Evolutionary conservation across 805 yeast genomes (phyloP).

Genomic region (Candida easanensis): DNA sequence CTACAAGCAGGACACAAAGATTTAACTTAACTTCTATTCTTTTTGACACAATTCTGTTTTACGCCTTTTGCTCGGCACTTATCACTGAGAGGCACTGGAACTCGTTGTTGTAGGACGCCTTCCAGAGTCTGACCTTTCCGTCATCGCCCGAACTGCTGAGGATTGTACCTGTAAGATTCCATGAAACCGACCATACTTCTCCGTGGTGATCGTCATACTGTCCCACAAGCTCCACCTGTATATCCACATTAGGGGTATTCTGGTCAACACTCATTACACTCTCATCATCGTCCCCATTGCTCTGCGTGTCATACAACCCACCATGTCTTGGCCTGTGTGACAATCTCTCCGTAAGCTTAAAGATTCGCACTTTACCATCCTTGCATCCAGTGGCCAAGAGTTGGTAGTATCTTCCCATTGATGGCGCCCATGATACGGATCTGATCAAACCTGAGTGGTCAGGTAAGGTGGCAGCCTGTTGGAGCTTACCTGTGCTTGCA

Average conservation of each 20-base stretch:
- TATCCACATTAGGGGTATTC: conserved; percentile 26
- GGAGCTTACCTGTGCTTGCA: conserved; percentile 44
- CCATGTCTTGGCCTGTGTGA: conserved; percentile 5
- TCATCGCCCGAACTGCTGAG: conserved; percentile 94
- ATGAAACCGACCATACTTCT: conserved; percentile 94
- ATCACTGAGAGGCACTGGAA: conserved; percentile 91
- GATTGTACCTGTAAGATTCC: conserved; percentile 94
- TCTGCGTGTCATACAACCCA: not conserved
- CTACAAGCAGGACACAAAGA: too few species aligned
- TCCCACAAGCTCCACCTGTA: conserved; percentile 58
- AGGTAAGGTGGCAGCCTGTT: conserved; percentile 61
- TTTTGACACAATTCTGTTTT: too few species aligned
- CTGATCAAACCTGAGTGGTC: conserved; percentile 87
- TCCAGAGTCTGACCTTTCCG: conserved; percentile 90
- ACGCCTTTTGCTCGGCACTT: conserved; percentile 45
- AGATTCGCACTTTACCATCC: conserved; percentile 88
- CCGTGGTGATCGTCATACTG: conserved; percentile 74
- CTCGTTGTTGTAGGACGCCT: conserved; percentile 77
- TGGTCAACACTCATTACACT: conserved; percentile 18
- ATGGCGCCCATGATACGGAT: conserved; percentile 94
- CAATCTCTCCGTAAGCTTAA: conserved; percentile 56
- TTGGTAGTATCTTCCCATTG: conserved; percentile 88
- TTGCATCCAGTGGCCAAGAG: conserved; percentile 93
- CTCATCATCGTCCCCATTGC: conserved; percentile 15
- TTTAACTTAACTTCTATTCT: too few species aligned